Percentiles rank a stretch among this genome's conserved stretches.
These are phyloP conservation scores for Candida lessepsii DNA, from an alignment of 805 yeast genomes.

Conservation along the genomic window DNA sequence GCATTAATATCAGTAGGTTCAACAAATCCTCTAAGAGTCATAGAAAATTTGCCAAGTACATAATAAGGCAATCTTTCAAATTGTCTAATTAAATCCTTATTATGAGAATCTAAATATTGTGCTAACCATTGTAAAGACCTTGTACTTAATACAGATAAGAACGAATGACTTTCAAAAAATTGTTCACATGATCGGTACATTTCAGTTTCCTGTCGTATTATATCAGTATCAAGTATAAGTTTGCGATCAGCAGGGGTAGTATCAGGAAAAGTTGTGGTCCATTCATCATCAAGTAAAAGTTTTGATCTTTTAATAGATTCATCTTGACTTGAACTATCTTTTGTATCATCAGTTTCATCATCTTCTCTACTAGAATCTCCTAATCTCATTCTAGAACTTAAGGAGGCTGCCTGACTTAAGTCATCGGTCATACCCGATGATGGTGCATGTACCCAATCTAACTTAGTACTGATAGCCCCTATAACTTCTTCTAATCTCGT, in stretches of 20 bases:
- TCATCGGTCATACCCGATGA: neutral
- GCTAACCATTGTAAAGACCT: conserved; percentile 35
- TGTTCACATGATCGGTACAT: conserved; percentile 16
- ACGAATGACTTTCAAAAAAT: conserved; percentile 38
- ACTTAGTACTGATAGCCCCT: conserved; percentile 18
- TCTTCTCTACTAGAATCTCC: neutral
- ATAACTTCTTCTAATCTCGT: conserved; percentile 23
- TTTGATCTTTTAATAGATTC: neutral
- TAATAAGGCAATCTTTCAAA: conserved; percentile 29
- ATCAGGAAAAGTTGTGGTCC: conserved; percentile 2
- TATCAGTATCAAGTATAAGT: neutral
- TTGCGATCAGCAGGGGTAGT: neutral
- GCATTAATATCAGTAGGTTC: conserved; percentile 29
- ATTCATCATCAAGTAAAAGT: neutral
- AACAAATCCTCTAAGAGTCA: conserved; percentile 25
- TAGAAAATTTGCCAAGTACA: conserved; percentile 18
- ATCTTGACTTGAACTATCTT: neutral
- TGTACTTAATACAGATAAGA: conserved; percentile 33
- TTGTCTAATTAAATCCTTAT: conserved; percentile 22
- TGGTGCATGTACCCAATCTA: conserved; percentile 13
- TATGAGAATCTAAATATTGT: conserved; percentile 22
- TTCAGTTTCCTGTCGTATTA: conserved; percentile 1
- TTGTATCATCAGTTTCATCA: conserved; percentile 1
- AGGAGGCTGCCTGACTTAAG: neutral
- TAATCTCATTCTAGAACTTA: neutral